Conservation (phyloP, 2,329 filamentous ascomycete species). For the Ophiobolus disseminans region DNA sequence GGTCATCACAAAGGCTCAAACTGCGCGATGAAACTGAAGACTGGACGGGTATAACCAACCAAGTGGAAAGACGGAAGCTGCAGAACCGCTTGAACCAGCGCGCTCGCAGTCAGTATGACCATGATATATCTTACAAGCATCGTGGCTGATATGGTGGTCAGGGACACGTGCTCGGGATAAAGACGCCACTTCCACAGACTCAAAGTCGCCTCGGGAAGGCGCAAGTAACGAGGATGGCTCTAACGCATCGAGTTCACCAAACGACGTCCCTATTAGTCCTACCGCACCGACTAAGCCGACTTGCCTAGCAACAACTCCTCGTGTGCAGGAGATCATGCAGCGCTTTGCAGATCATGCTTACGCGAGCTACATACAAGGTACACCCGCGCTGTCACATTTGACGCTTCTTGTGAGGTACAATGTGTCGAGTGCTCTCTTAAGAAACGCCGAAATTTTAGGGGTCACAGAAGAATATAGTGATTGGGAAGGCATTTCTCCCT, state of each 20-base stretch:
- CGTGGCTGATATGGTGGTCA: neutral
- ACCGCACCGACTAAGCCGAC: neutral
- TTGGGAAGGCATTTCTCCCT: conserved; percentile 23
- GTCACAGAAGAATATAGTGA: conserved; percentile 12
- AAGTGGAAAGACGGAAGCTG: conserved; percentile 20
- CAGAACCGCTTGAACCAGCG: conserved; percentile 30
- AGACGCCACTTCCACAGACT: neutral
- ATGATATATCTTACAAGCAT: neutral
- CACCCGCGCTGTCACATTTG: conserved; percentile 16
- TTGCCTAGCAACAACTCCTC: conserved; percentile 11
- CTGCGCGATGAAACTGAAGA: conserved; percentile 19
- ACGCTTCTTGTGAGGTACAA: conserved; percentile 23
- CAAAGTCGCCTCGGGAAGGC: no score
- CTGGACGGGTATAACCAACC: conserved; percentile 26
- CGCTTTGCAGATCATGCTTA: conserved; percentile 26
- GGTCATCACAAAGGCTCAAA: conserved; percentile 18
- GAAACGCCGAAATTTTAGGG: conserved; percentile 18
- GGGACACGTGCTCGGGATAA: neutral
- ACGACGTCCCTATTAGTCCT: neutral
- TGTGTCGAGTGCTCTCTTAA: conserved; percentile 13
- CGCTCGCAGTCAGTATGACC: conserved; percentile 12
- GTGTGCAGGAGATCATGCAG: conserved; percentile 16
- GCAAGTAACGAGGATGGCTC: neutral
- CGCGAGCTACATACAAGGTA: conserved; percentile 22
- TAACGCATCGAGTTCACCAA: neutral